phyloP scores from a whole-genome alignment of 1,284 basidiomycete species.

The Microbotryum intermedium region DNA sequence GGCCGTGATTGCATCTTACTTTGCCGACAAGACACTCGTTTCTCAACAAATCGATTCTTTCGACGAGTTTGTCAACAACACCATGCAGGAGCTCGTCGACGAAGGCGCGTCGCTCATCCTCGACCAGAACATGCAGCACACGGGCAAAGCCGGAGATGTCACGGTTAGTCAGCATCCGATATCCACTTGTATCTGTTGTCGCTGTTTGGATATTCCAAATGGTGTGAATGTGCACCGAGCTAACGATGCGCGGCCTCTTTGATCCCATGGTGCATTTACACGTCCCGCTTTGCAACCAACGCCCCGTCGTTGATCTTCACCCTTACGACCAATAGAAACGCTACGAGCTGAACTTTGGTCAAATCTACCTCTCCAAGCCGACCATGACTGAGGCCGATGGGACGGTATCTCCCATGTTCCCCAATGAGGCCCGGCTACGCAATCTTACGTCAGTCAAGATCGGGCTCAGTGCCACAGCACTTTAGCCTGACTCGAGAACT shows the following conservation, averaged over 20 bases:
- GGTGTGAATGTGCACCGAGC: neutral
- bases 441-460: conserved; percentile 57
- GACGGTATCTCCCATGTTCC: conserved; percentile 83
- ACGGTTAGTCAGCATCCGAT: conserved; percentile 40
- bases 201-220: no score
- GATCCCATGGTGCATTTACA: neutral
- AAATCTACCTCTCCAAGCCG: conserved; percentile 91
- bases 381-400: conserved; percentile 95
- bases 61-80: conserved; percentile 98
- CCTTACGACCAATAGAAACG: conserved; percentile 56
- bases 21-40: conserved; percentile 94
- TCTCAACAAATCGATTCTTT: conserved; percentile 97
- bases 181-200: no score
- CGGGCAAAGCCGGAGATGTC: conserved; percentile 68
- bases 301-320: conserved; percentile 29
- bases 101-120: conserved; percentile 89
- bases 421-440: conserved; percentile 90
- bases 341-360: conserved; percentile 95
- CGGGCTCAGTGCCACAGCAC: neutral
- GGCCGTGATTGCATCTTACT: conserved; percentile 92
- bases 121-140: conserved; percentile 93
- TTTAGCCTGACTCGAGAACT: neutral
- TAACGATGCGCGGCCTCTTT: neutral
- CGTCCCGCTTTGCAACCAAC: neutral
- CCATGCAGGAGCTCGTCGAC: conserved; percentile 99